These are phyloP conservation scores for Lecanicillium sp. DNA, from an alignment of 2,329 filamentous ascomycete genomes.

Conservation along the genomic window DNA sequence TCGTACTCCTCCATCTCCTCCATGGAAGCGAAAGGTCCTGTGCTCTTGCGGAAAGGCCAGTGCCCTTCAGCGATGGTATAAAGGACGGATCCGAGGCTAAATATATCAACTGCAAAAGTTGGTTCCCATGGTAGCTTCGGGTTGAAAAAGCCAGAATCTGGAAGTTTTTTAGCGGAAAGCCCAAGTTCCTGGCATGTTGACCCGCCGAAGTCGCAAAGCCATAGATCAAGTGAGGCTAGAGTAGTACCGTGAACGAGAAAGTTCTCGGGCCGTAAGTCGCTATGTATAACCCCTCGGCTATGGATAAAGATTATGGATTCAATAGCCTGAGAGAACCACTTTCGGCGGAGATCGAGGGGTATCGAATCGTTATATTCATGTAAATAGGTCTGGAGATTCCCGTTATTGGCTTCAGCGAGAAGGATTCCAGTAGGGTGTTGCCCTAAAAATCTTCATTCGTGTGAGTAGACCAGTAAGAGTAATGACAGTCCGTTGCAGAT, in stretches of 20 bases:
- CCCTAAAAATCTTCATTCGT: slow-evolving; percentile 1
- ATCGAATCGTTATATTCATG: slow-evolving; percentile 7
- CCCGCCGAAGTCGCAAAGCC: slow-evolving; percentile 24
- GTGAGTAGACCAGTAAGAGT: background rate
- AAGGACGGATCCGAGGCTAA: slow-evolving; percentile 14
- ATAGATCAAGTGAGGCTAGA: slow-evolving; percentile 15
- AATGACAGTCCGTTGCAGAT: background rate
- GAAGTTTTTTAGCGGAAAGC: slow-evolving; percentile 10
- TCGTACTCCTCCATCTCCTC: slow-evolving; percentile 11
- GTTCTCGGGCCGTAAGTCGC: slow-evolving; percentile 23
- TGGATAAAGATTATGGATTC: slow-evolving; percentile 22
- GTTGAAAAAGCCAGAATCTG: slow-evolving; percentile 12
- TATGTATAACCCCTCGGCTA: slow-evolving; percentile 21
- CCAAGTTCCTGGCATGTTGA: slow-evolving; percentile 20
- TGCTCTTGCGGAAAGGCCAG: slow-evolving; percentile 10
- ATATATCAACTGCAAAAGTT: slow-evolving; percentile 9
- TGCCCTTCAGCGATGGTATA: slow-evolving; percentile 12
- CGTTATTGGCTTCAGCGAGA: slow-evolving; percentile 12
- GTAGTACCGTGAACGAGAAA: slow-evolving; percentile 20
- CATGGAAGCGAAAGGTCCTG: slow-evolving; percentile 7
- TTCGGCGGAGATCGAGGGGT: slow-evolving; percentile 4
- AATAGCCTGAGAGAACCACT: slow-evolving; percentile 20
- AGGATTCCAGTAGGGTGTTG: slow-evolving; percentile 8
- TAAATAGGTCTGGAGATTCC: slow-evolving; percentile 12
- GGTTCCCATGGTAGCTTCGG: slow-evolving; percentile 8